Conservation (phyloP, 2,329 filamentous ascomycete species). For the Sporothrix pallida region DNA sequence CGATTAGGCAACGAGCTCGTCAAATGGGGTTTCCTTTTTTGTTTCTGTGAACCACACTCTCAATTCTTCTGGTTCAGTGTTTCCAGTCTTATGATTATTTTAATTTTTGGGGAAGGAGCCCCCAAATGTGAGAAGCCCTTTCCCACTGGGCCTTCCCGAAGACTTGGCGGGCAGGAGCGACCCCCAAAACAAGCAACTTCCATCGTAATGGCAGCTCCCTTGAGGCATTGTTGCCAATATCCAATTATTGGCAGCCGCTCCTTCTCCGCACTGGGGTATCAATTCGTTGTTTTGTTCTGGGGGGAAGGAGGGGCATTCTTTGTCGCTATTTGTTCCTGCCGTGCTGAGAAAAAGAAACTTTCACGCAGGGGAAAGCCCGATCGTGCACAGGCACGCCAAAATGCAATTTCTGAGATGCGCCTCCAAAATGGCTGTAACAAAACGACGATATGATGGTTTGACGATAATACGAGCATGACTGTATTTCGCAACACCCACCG, state of each 20-base stretch:
- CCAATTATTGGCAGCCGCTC: background rate
- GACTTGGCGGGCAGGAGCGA: constrained; percentile 4
- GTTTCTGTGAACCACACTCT: background rate
- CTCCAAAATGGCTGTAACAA: background rate
- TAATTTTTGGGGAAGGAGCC: constrained; percentile 12
- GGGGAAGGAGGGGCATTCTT: background rate
- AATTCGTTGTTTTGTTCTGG: background rate
- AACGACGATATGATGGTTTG: background rate
- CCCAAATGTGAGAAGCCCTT: background rate
- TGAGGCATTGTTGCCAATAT: background rate
- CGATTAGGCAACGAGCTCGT: constrained; percentile 24
- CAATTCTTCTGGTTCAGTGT: background rate
- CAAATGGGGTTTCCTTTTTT: background rate
- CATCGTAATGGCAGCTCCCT: background rate
- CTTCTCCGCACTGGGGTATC: constrained; percentile 4
- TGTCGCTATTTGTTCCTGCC: background rate
- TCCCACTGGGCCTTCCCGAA: background rate
- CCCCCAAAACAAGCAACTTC: background rate
- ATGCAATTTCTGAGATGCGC: background rate
- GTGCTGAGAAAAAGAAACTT: background rate
- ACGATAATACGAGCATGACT: constrained; percentile 1
- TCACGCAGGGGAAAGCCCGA: background rate
- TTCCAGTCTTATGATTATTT: background rate
- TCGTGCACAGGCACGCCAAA: background rate
- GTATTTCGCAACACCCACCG: background rate